A percentile compares a stretch with the other conserved stretches of the same genome.
Conservation (phyloP, 2,329 filamentous ascomycete genomes). For the Exophiala alcalophila region DNA sequence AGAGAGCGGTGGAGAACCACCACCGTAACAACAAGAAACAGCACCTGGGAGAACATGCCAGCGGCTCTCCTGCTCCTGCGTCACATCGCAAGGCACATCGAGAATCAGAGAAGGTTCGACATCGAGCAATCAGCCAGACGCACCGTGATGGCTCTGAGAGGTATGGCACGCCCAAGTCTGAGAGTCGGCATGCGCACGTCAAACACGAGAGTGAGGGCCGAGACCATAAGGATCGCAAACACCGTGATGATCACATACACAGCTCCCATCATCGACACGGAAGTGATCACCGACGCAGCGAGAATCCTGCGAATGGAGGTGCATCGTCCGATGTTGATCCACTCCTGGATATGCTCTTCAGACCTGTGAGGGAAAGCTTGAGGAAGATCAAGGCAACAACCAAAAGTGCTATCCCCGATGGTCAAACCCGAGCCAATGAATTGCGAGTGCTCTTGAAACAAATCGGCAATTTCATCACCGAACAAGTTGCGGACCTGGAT, state of each 20-base stretch:
- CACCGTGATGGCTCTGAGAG: constrained; percentile 44
- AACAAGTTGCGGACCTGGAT: constrained; percentile 36
- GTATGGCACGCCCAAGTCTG: constrained; percentile 41
- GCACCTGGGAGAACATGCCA: constrained; percentile 26
- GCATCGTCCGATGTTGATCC: constrained; percentile 39
- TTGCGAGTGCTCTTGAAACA: constrained; percentile 44
- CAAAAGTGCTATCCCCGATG: constrained; percentile 45
- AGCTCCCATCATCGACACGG: constrained; percentile 30
- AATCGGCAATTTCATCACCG: constrained; percentile 47
- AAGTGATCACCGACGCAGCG: constrained; percentile 28
- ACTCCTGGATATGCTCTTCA: constrained; percentile 46
- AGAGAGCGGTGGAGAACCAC: constrained; percentile 82
- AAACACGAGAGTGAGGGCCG: constrained; percentile 29
- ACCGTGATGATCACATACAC: constrained; percentile 28
- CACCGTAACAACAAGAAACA: constrained; percentile 94
- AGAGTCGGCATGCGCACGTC: constrained; percentile 39
- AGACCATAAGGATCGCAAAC: constrained; percentile 31
- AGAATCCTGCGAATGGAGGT: constrained; percentile 39
- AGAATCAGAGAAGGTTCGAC: constrained; percentile 42
- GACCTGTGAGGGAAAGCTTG: constrained; percentile 45
- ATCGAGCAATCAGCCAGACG: constrained; percentile 42
- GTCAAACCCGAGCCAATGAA: constrained; percentile 43
- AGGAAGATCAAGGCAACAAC: constrained; percentile 46
- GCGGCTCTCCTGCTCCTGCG: constrained; percentile 44
- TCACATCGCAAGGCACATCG: constrained; percentile 42